These are phyloP conservation scores for Protea cynaroides DNA, from an alignment of 164 flowering plant genomes.

Conservation along the genomic window DNA sequence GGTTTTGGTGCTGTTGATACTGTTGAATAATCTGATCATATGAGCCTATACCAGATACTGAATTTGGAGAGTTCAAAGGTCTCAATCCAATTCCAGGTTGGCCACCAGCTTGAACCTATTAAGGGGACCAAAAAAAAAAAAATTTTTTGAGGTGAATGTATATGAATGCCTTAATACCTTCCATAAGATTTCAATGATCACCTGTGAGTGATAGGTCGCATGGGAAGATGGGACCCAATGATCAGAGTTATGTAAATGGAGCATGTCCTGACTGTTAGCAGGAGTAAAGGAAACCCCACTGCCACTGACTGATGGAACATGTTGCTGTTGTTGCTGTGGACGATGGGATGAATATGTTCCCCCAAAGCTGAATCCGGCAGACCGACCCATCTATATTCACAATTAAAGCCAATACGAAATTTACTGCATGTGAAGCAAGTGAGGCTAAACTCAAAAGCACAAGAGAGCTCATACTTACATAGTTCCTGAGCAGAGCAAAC, in stretches of 20 bases:
- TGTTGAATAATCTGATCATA: conserved; percentile 91
- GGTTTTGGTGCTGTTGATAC: conserved; percentile 77
- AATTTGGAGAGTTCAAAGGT: conserved; percentile 57
- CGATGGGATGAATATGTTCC: conserved; percentile 74
- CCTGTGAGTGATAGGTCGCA: conserved; percentile 74
- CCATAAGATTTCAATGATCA: conserved; percentile 15
- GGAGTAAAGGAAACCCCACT: conserved; percentile 58
- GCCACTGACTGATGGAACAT: conserved; percentile 59
- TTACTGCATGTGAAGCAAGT: too few species aligned
- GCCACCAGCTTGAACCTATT: conserved; percentile 52
- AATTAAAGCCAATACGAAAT: neutral
- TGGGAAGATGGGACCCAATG: conserved; percentile 66
- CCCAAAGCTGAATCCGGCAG: conserved; percentile 77
- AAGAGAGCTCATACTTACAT: neutral
- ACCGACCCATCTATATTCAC: conserved; percentile 54
- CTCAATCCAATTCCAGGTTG: conserved; percentile 79
- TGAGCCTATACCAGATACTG: conserved; percentile 58
- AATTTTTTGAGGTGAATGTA: neutral
- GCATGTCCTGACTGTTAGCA: conserved; percentile 71
- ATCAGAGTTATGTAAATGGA: conserved; percentile 75
- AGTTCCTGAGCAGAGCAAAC: too few species aligned
- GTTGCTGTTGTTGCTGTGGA: conserved; percentile 61
- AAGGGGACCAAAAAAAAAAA: neutral
- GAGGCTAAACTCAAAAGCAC: conserved; percentile 5
- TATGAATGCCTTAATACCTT: neutral